A percentile compares a stretch with the other conserved stretches of the same genome.
phyloP scores from a whole-genome alignment of 2,329 filamentous ascomycete species.

The Grosmannia huntii region DNA sequence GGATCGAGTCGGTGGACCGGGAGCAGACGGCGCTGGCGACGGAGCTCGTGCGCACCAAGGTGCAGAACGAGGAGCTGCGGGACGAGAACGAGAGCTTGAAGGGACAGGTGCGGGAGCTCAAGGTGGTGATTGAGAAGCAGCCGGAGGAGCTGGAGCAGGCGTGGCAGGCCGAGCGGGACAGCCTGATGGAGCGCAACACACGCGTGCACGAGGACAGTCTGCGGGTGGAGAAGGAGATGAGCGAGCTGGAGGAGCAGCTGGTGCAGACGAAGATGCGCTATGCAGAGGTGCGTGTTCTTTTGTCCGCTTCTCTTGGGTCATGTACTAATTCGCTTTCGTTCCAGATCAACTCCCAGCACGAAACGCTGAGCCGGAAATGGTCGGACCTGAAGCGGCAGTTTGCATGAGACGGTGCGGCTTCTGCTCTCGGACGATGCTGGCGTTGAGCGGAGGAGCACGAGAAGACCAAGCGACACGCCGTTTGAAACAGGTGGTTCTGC shows the following conservation, averaged over 20 bases:
- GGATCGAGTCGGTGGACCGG: conserved; percentile 73
- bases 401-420: conserved; percentile 14
- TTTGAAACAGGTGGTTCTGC: too few relatives aligned
- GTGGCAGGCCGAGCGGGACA: conserved; percentile 75
- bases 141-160: conserved; percentile 75
- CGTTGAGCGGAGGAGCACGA: not conserved
- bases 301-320: not conserved
- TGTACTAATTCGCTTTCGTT: not conserved
- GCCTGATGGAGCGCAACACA: conserved; percentile 81
- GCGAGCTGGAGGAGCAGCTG: conserved; percentile 82
- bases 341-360: conserved; percentile 60
- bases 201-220: conserved; percentile 92
- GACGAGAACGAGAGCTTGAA: conserved; percentile 84
- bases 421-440: not conserved
- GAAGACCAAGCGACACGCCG: not conserved
- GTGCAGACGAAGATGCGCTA: conserved; percentile 91
- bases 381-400: conserved; percentile 55
- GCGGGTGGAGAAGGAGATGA: conserved; percentile 74
- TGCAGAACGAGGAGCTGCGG: conserved; percentile 79
- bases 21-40: conserved; percentile 88
- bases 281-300: conserved; percentile 61
- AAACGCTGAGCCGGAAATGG: conserved; percentile 65
- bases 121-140: conserved; percentile 78
- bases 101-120: conserved; percentile 73
- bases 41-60: conserved; percentile 81